Evolutionary conservation across 805 yeast species (phyloP).

Genomic region (Wickerhamia fluorescens): DNA sequence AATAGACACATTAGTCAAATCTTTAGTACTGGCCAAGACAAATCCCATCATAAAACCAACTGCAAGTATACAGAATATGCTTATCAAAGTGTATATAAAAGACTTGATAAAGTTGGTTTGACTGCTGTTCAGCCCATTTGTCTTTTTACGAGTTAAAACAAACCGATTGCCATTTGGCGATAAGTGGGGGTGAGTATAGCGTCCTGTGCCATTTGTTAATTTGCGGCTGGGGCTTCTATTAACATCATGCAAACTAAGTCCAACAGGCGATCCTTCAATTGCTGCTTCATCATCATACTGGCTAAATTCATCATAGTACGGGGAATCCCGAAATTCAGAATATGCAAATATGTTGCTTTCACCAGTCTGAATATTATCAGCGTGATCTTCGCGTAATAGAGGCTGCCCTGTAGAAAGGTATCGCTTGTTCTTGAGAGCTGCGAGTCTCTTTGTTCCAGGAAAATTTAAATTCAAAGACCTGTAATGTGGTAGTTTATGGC

Average conservation of each 20-base stretch:
- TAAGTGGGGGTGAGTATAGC: constrained; percentile 13
- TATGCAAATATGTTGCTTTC: constrained; percentile 26
- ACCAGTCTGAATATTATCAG: constrained; percentile 4
- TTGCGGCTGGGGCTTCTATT: constrained; percentile 4
- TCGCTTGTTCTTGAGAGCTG: constrained; percentile 22
- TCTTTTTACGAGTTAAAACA: constrained; percentile 24
- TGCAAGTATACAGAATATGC: constrained; percentile 46
- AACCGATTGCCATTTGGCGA: constrained; percentile 18
- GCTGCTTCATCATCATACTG: constrained; percentile 24
- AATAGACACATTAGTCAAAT: constrained; percentile 60
- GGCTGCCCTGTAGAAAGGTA: constrained; percentile 33
- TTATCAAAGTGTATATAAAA: constrained; percentile 36
- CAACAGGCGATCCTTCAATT: constrained; percentile 4
- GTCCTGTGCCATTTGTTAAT: constrained; percentile 3
- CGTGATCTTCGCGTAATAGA: constrained; percentile 4
- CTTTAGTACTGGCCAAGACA: constrained; percentile 78
- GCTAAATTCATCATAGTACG: constrained; percentile 30
- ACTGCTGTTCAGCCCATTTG: constrained; percentile 8
- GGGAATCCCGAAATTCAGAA: constrained; percentile 25
- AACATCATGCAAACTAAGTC: constrained; percentile 1
- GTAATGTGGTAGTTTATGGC: constrained; percentile 30
- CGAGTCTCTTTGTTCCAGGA: constrained; percentile 14
- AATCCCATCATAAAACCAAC: constrained; percentile 81
- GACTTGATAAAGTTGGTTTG: constrained; percentile 19
- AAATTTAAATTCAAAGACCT: constrained; percentile 32